Evolutionary conservation across 306 rosid species (phyloP).

Genomic region (Vigna mungo): DNA sequence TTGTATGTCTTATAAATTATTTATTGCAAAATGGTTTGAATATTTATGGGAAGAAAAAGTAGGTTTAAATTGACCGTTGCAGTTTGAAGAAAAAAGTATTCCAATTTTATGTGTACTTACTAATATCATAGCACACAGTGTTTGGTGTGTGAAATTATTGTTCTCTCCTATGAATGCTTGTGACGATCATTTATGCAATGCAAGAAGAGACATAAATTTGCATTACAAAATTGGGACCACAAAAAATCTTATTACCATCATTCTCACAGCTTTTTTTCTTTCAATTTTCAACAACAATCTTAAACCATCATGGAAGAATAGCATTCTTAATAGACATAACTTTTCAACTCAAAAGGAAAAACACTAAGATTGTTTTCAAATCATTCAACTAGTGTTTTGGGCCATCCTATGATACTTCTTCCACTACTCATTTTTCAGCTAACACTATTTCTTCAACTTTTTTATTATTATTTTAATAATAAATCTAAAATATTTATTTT

Average conservation of each 20-base stretch:
- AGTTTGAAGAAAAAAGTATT: slow-evolving; percentile 14
- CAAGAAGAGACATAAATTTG: slow-evolving; percentile 30
- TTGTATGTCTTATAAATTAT: too few species aligned
- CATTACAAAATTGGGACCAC: slow-evolving; percentile 48
- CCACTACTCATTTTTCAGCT: background rate
- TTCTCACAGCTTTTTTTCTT: background rate
- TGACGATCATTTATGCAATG: slow-evolving; percentile 47
- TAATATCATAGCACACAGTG: background rate
- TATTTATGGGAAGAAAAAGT: too few species aligned
- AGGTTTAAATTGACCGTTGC: slow-evolving; percentile 31
- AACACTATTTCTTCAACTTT: too few species aligned
- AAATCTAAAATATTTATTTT: too few species aligned
- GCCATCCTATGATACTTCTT: slow-evolving; percentile 31
- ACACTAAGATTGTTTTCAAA: slow-evolving; percentile 34
- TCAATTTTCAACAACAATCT: background rate
- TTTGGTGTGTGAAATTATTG: slow-evolving; percentile 46
- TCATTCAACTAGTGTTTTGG: slow-evolving; percentile 28
- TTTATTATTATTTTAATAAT: too few species aligned
- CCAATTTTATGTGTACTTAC: slow-evolving; percentile 21
- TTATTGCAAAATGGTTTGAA: too few species aligned
- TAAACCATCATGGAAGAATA: slow-evolving; percentile 25
- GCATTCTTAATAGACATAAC: slow-evolving; percentile 22
- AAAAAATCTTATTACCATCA: slow-evolving; percentile 35
- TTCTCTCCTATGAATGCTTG: slow-evolving; percentile 41
- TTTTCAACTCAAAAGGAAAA: slow-evolving; percentile 23